A percentile compares a stretch with the other conserved stretches of the same genome.
These are phyloP conservation scores for Raffaelea ambrosiae DNA, from an alignment of 2,329 filamentous ascomycete genomes.

Conservation along the genomic window DNA sequence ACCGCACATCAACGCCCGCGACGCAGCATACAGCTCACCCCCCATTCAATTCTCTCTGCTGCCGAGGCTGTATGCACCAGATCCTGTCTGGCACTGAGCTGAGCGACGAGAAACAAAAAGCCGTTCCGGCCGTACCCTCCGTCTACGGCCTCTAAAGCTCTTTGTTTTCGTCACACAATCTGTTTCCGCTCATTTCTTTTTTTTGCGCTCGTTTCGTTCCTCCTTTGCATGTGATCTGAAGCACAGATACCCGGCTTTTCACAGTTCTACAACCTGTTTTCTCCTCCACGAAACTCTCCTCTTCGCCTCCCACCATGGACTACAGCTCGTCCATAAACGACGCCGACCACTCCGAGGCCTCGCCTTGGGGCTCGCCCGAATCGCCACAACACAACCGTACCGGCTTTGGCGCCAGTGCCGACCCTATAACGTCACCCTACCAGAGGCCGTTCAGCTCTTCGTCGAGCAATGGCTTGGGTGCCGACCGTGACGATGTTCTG, in stretches of 20 bases:
- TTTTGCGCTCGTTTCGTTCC: no score
- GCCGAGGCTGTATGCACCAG: no score
- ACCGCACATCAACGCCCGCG: neutral
- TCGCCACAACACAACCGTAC: slow-evolving; percentile 39
- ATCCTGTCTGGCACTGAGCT: no score
- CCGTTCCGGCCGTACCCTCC: no score
- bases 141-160: neutral
- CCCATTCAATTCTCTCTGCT: no score
- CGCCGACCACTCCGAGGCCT: slow-evolving; percentile 42
- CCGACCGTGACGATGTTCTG: slow-evolving; percentile 18
- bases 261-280: no score
- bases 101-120: no score
- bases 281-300: no score
- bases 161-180: neutral
- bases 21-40: neutral
- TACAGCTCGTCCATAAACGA: slow-evolving; percentile 49
- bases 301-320: slow-evolving; percentile 36
- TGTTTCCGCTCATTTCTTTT: neutral
- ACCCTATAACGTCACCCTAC: slow-evolving; percentile 33
- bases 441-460: slow-evolving; percentile 20
- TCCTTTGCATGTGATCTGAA: no score
- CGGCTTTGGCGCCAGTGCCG: slow-evolving; percentile 30
- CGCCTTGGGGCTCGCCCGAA: slow-evolving; percentile 48
- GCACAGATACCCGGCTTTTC: no score
- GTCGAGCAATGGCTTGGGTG: slow-evolving; percentile 32